Base-by-base conservation (phyloP, 2,329 filamentous ascomycete genomes). In the Didymella pinodella region DNA sequence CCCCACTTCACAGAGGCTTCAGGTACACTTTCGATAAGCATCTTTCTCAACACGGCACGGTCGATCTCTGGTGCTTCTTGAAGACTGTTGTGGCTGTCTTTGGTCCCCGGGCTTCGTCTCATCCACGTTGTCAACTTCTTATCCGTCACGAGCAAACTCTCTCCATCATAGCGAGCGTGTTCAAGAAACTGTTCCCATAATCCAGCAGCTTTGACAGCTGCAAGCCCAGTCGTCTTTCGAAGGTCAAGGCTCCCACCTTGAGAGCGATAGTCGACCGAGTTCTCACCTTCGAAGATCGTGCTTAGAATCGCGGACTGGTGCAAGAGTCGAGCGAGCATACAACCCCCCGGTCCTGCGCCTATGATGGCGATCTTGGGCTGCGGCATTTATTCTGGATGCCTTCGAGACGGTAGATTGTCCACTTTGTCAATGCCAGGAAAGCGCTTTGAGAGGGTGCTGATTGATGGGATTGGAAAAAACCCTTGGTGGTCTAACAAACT, bases 301-400 rank as follows among this genome's bases (percentile, higher is more conserved):
- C 79, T 77, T 7, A 80, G 68, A 54, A 84, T 76, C 45, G 77
- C 73, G 3, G 78, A 73, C 11, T 78, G 68, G 46, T 81, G 75
- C 6, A 88, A 78, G 16, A 87, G 78, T 12, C 83, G 81, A 12
- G 83, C 84, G 3, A 86, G 75, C 63, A 81, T 82, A 62, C 81
- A 81, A 59, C 83, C 82, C 6, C 75, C 75, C n/a, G 77, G 78
- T 3, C 78, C 78, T 22, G 68, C 75, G 26, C 77, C 77, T 41
- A 79, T 66, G 36, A 79, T 77, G 34, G 76, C 76, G 31, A 79
- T 78, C 44, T 68, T 69, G 18, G 68, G 70, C 62, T 25, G 18
- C 20, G 59, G 14, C 61, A 64, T 64, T 6, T 16, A 7, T 32
- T 32, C 12, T 16, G 31, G 10, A 32, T 32, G 12, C 3, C 8